phyloP scores from a whole-genome alignment of 1,139 yeast species.

The Protomyces pachydermus region DNA sequence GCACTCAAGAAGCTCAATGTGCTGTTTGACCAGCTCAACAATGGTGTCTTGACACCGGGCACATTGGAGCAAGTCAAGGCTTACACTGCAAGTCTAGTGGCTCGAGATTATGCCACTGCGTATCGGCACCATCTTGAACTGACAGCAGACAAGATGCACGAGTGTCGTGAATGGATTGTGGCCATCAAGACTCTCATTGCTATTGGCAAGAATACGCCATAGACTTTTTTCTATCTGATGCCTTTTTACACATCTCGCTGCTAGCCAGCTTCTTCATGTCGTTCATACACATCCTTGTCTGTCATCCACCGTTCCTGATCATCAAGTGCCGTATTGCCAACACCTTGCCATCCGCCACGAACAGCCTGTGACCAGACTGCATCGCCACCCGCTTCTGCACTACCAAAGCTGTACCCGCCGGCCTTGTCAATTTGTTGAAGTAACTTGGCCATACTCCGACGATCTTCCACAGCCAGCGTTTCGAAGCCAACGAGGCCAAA shows the following conservation, averaged over 20 bases:
- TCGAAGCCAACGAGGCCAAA: constrained; percentile 84
- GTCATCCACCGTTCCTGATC: constrained; percentile 96
- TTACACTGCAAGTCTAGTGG: constrained; percentile 50
- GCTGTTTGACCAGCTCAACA: constrained; percentile 74
- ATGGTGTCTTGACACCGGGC: constrained; percentile 56
- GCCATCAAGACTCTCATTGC: constrained; percentile 86
- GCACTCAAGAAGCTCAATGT: constrained; percentile 75
- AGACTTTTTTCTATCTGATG: background rate
- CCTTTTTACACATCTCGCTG: constrained; percentile 34
- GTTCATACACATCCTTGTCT: constrained; percentile 69
- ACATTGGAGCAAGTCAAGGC: constrained; percentile 46
- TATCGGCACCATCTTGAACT: constrained; percentile 50
- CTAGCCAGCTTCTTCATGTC: constrained; percentile 51
- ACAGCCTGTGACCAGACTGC: constrained; percentile 94
- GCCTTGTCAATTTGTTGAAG: constrained; percentile 79
- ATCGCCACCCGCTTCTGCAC: constrained; percentile 92
- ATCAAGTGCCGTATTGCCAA: constrained; percentile 49
- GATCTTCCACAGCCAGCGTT: constrained; percentile 86
- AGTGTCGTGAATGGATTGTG: constrained; percentile 87
- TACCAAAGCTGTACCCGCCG: constrained; percentile 87
- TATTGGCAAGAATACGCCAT: constrained; percentile 44
- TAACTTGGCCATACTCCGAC: constrained; percentile 73
- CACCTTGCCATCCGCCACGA: constrained; percentile 60
- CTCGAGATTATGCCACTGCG: constrained; percentile 59
- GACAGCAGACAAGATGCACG: constrained; percentile 61